Evolutionary conservation across 345 rosid species (phyloP).

Genomic region (Aquilaria malaccensis): DNA sequence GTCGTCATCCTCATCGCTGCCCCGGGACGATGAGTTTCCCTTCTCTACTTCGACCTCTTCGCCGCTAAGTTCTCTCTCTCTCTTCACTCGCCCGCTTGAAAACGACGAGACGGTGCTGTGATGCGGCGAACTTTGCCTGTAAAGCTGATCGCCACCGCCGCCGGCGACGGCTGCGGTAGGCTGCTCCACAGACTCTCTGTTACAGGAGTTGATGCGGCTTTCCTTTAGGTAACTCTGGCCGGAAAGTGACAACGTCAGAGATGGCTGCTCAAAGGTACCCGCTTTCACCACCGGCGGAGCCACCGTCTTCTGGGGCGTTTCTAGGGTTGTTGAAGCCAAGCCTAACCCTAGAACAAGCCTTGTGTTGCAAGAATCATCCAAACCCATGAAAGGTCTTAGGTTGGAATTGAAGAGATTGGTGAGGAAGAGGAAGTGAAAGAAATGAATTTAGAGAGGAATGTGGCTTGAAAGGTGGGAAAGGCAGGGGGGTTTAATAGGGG

Average conservation of each 20-base stretch:
- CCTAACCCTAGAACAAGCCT: conserved; percentile 68
- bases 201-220: too few species aligned
- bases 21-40: conserved; percentile 24
- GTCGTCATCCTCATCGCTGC: conserved; percentile 44
- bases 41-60: conserved; percentile 50
- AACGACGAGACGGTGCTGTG: conserved; percentile 45
- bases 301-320: conserved; percentile 20
- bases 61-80: conserved; percentile 61
- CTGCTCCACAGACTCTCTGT: conserved; percentile 16
- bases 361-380: conserved; percentile 48
- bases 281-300: not conserved
- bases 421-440: conserved; percentile 2
- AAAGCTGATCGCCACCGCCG: conserved; percentile 20
- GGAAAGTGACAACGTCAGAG: conserved; percentile 41
- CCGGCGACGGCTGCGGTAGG: conserved; percentile 13
- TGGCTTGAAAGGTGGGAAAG: conserved; percentile 14
- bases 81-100: conserved; percentile 40
- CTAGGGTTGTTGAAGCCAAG: conserved; percentile 24
- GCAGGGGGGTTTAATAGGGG: conserved; percentile 23
- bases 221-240: conserved; percentile 5
- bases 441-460: not conserved
- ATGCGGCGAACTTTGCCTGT: conserved; percentile 50
- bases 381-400: conserved; percentile 29
- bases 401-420: not conserved
- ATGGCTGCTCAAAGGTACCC: conserved; percentile 22